Conservation (phyloP, 768 basidiomycete genomes). For the Dioszegia hungarica region DNA sequence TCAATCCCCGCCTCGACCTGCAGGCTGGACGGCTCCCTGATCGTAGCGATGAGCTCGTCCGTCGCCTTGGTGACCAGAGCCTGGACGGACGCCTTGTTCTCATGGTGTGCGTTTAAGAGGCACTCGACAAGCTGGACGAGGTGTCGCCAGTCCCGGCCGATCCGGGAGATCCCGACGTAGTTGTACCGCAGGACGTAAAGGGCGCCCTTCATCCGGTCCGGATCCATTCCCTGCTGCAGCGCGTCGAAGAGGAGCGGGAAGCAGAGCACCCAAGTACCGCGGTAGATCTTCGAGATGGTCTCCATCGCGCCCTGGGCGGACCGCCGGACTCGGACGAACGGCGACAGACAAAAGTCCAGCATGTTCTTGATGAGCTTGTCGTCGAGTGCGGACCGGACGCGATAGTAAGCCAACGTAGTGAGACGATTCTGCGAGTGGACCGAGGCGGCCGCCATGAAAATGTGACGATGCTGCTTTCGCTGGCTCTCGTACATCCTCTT, state of each 20-base stretch:
- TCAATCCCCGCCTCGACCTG: constrained; percentile 19
- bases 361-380: constrained; percentile 51
- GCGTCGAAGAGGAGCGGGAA: constrained; percentile 50
- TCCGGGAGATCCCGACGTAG: constrained; percentile 56
- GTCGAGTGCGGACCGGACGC: constrained; percentile 49
- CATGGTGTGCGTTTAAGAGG: constrained; percentile 69
- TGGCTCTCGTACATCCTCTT: constrained; percentile 41
- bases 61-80: constrained; percentile 36
- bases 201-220: constrained; percentile 89
- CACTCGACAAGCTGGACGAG: constrained; percentile 59
- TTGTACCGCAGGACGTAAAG: constrained; percentile 69
- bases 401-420: constrained; percentile 44
- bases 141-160: constrained; percentile 60
- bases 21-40: constrained; percentile 27
- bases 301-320: constrained; percentile 30
- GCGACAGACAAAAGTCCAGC: constrained; percentile 50
- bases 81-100: constrained; percentile 63
- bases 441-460: constrained; percentile 33
- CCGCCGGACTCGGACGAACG: constrained; percentile 42
- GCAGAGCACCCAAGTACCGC: constrained; percentile 49
- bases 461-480: constrained; percentile 33
- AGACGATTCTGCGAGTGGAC: constrained; percentile 42
- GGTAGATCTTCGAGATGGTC: constrained; percentile 43
- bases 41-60: constrained; percentile 32
- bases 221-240: constrained; percentile 62